Evolutionary conservation across 768 basidiomycete species (phyloP).

Genomic region (Tricholoma terreum): DNA sequence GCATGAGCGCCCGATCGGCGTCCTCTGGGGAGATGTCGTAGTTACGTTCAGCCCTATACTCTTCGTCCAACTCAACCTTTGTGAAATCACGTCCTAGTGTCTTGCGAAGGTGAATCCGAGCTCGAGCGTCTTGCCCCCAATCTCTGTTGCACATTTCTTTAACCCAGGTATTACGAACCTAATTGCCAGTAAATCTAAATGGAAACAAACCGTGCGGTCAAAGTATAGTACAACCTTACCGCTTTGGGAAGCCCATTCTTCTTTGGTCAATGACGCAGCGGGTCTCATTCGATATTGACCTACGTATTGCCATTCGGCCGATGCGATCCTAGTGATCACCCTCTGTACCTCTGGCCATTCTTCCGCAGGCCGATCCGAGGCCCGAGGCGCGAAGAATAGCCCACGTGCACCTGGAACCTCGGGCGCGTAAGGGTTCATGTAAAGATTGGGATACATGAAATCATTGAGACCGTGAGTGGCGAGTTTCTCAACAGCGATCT

Average conservation of each 20-base stretch:
- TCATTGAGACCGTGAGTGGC: slow-evolving; percentile 22
- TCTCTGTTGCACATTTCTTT: slow-evolving; percentile 19
- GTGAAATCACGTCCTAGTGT: slow-evolving; percentile 23
- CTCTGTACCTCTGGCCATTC: slow-evolving; percentile 24
- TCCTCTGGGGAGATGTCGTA: slow-evolving; percentile 23
- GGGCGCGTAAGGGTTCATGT: slow-evolving; percentile 25
- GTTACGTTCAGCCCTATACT: neutral
- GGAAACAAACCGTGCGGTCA: too few species aligned
- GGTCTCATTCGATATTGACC: slow-evolving; percentile 33
- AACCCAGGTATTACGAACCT: slow-evolving; percentile 22
- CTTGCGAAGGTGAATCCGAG: slow-evolving; percentile 27
- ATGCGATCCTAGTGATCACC: slow-evolving; percentile 29
- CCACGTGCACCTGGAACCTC: slow-evolving; percentile 29
- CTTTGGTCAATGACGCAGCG: slow-evolving; percentile 36
- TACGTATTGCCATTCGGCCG: slow-evolving; percentile 30
- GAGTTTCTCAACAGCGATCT: slow-evolving; percentile 14
- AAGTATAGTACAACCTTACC: neutral
- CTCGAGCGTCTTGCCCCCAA: slow-evolving; percentile 25
- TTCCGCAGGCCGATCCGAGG: neutral
- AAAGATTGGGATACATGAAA: slow-evolving; percentile 27
- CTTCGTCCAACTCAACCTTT: slow-evolving; percentile 17
- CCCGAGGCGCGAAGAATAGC: slow-evolving; percentile 17
- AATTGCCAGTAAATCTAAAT: too few species aligned
- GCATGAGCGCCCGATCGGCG: slow-evolving; percentile 22
- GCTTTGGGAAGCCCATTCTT: slow-evolving; percentile 20